Base-by-base conservation (phyloP, 169 alveolate species). In the Eimeria zaria region DNA sequence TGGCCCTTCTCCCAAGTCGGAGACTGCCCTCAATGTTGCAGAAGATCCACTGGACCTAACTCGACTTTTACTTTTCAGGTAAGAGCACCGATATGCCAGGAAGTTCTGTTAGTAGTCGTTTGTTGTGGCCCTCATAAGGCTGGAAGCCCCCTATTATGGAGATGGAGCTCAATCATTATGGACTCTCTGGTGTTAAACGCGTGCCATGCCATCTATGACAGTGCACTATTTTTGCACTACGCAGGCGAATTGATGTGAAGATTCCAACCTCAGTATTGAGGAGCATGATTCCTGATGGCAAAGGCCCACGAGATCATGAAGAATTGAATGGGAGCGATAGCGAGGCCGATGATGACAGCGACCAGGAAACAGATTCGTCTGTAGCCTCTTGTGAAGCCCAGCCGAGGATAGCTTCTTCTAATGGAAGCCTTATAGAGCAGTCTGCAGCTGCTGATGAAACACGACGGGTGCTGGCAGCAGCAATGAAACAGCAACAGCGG, bases 241-340 rank as follows among this genome's bases (percentile, higher is more conserved):
- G 64, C 81, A 87, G 93, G 93, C 83, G 93, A 27, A 87, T 87
- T 9, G 93, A 58, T 22, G 48, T 87, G 81, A 87, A 62, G 53
- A 22, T 87, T 33, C 73, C 93, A 33, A 48, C 80, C 1, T 44
- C 93, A 24, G 83, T 33, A 30, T 62, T 87, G 58, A 81, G 93
- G 44, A 62, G 93, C 81, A 7, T 62, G 12, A 22, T 41, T 39
- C 71, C 93, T 2, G 64, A 87, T 20, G 93, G 81, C 5, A 44
- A 64, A 22, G 81, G 41, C 12, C 58, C 60, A 12, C 62, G n/a
- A 2, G 93, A 87, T 11, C 58, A 87, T 33, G 93, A 58, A 41
- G 93, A 87, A 24, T 24, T 87, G n/a, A 87, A 71, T 48, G 93
- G 83, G 33, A 87, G 83, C 71, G 93, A 87, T 18, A 87, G 93